A percentile compares a stretch with the other conserved stretches of the same genome.
phyloP scores from a whole-genome alignment of 2,329 filamentous ascomycete genomes.

The Xylariaceae sp. region DNA sequence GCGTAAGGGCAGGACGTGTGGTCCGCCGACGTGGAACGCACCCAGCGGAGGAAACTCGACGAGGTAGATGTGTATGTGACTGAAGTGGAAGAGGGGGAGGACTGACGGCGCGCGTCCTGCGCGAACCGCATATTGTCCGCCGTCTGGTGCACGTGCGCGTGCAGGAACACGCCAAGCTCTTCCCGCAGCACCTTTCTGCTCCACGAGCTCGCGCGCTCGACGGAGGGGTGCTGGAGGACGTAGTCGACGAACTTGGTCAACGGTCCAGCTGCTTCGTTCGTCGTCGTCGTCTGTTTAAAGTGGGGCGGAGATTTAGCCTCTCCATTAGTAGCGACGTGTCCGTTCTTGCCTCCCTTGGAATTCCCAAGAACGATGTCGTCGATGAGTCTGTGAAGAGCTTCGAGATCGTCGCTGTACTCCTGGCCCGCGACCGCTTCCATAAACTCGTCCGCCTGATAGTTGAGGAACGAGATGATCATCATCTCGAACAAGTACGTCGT shows the following conservation, averaged over 20 bases:
- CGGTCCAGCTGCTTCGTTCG: no score
- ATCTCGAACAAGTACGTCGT: conserved; percentile 14
- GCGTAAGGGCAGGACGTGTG: conserved; percentile 15
- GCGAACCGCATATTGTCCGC: conserved; percentile 8
- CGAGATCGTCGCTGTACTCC: background rate
- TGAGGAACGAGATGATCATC: conserved; percentile 14
- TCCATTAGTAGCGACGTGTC: background rate
- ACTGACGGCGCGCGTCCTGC: background rate
- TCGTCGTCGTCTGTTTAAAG: no score
- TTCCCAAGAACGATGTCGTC: background rate
- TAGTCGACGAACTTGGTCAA: conserved; percentile 8
- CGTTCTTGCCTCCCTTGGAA: background rate
- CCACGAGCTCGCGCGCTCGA: conserved; percentile 7
- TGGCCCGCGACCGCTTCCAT: conserved; percentile 13
- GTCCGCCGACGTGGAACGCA: conserved; percentile 16
- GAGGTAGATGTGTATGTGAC: conserved; percentile 1
- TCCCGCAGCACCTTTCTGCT: no score
- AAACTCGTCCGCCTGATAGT: conserved; percentile 17
- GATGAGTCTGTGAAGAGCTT: conserved; percentile 6
- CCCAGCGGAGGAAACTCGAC: conserved; percentile 15
- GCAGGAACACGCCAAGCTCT: conserved; percentile 12
- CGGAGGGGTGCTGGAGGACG: conserved; percentile 4
- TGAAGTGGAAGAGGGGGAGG: no score
- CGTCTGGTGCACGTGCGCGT: conserved; percentile 12
- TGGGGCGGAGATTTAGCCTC: background rate